Evolutionary conservation across 2,329 filamentous ascomycete genomes (phyloP).

Genomic region (Cercospora zeina): DNA sequence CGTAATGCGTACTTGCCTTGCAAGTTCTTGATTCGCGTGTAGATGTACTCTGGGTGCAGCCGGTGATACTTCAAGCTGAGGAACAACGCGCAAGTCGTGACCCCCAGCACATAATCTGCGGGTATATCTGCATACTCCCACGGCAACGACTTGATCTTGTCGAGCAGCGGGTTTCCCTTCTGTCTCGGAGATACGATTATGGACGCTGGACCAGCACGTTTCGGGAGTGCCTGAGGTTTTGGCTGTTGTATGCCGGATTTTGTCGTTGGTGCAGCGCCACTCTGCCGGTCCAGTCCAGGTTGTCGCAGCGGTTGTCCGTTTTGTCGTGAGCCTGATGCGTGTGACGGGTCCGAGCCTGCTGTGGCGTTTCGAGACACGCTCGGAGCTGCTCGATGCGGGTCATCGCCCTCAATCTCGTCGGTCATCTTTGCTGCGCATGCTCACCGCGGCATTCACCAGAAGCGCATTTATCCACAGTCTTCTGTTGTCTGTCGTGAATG

Average conservation of each 20-base stretch:
- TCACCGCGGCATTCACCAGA: background rate
- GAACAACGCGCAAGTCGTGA: slow-evolving; percentile 88
- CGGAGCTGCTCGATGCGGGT: slow-evolving; percentile 18
- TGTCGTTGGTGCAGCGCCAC: slow-evolving; percentile 23
- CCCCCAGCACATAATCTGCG: slow-evolving; percentile 85
- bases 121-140: slow-evolving; percentile 99
- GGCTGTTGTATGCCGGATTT: slow-evolving; percentile 59
- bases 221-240: slow-evolving; percentile 79
- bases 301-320: slow-evolving; percentile 20
- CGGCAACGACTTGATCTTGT: slow-evolving; percentile 74
- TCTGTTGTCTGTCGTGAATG: background rate
- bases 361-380: slow-evolving; percentile 29
- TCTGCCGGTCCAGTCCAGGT: slow-evolving; percentile 29
- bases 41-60: slow-evolving; percentile 96
- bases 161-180: slow-evolving; percentile 90
- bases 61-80: slow-evolving; percentile 96
- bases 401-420: slow-evolving; percentile 34
- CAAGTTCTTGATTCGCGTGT: slow-evolving; percentile 82
- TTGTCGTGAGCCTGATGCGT: slow-evolving; percentile 22
- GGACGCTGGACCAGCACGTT: slow-evolving; percentile 65
- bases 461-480: background rate
- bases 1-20: slow-evolving; percentile 85
- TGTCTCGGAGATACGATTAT: slow-evolving; percentile 90
- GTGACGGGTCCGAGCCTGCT: slow-evolving; percentile 23
- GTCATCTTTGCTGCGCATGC: slow-evolving; percentile 23